Conservation (phyloP, 2,329 filamentous ascomycete species). For the Colletotrichum karsti region DNA sequence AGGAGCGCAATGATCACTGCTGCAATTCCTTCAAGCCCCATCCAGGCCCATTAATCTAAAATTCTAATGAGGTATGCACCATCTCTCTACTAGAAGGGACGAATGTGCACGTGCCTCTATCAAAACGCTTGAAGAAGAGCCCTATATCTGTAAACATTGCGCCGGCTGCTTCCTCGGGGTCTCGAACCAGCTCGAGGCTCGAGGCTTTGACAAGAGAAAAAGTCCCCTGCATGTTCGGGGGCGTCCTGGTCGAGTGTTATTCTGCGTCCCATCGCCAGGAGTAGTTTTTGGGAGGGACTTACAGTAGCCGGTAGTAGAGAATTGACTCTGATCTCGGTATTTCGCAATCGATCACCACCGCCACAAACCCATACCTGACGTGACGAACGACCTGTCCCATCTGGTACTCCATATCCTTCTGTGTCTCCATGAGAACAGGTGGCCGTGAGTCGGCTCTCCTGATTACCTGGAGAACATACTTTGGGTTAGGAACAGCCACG, state of each 20-base stretch:
- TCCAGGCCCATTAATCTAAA: background rate
- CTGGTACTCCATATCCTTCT: slow-evolving; percentile 54
- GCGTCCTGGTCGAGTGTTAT: slow-evolving; percentile 19
- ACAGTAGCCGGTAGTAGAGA: slow-evolving; percentile 9
- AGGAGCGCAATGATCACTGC: background rate
- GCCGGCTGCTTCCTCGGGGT: slow-evolving; percentile 32
- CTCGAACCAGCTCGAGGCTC: slow-evolving; percentile 24
- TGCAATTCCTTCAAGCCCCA: background rate
- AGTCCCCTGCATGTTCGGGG: slow-evolving; percentile 24
- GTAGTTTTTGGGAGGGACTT: background rate
- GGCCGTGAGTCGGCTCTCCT: slow-evolving; percentile 52
- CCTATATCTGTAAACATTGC: slow-evolving; percentile 77
- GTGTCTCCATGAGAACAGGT: slow-evolving; percentile 45
- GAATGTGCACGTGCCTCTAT: slow-evolving; percentile 72
- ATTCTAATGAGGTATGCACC: slow-evolving; percentile 17
- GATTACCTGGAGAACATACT: slow-evolving; percentile 44
- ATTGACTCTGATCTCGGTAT: slow-evolving; percentile 10
- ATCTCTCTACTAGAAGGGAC: slow-evolving; percentile 47
- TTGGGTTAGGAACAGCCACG: slow-evolving; percentile 12
- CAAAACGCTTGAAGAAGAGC: slow-evolving; percentile 89
- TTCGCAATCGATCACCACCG: slow-evolving; percentile 83
- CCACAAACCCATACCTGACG: slow-evolving; percentile 79
- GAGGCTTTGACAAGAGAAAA: slow-evolving; percentile 26
- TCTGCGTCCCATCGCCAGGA: too few species aligned
- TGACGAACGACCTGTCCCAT: slow-evolving; percentile 90